Conservation (phyloP, 768 basidiomycete species). For the Phaeolepiota aurea region DNA sequence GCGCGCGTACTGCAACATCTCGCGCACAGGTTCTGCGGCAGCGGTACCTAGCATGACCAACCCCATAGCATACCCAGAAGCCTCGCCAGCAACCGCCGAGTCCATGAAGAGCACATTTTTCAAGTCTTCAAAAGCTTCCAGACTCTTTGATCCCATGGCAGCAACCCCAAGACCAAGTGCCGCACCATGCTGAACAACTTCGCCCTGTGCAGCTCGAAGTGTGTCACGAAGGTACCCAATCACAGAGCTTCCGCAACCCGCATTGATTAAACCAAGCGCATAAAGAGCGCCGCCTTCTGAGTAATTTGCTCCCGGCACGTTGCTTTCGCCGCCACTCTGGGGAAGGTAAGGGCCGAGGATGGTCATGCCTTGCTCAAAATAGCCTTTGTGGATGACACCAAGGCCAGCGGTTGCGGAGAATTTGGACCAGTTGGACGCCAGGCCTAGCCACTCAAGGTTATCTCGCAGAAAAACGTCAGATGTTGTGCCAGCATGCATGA, state of each 20-base stretch:
- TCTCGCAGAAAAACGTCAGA: conserved; percentile 91
- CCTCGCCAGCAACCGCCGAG: conserved; percentile 94
- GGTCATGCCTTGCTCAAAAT: conserved; percentile 86
- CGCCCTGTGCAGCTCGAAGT: conserved; percentile 66
- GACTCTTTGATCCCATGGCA: conserved; percentile 86
- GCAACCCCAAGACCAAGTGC: conserved; percentile 95
- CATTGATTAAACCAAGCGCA: conserved; percentile 90
- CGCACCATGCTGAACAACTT: conserved; percentile 95
- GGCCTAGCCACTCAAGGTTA: conserved; percentile 93
- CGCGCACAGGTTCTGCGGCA: conserved; percentile 67
- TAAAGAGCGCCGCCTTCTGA: conserved; percentile 96
- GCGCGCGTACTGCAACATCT: conserved; percentile 93
- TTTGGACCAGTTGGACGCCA: conserved; percentile 97
- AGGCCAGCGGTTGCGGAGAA: conserved; percentile 96
- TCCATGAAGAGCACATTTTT: conserved; percentile 87
- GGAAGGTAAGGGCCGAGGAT: conserved; percentile 95
- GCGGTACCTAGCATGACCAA: conserved; percentile 96
- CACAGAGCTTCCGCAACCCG: conserved; percentile 76
- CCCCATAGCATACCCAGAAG: conserved; percentile 95
- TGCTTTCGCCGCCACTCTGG: conserved; percentile 64
- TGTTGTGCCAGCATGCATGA: conserved; percentile 97
- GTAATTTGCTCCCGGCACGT: conserved; percentile 72
- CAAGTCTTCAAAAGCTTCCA: conserved; percentile 87
- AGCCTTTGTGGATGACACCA: conserved; percentile 96
- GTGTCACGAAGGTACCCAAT: conserved; percentile 74